Conservation (phyloP, 1,284 basidiomycete species). For the Ustilago xerochloae region DNA sequence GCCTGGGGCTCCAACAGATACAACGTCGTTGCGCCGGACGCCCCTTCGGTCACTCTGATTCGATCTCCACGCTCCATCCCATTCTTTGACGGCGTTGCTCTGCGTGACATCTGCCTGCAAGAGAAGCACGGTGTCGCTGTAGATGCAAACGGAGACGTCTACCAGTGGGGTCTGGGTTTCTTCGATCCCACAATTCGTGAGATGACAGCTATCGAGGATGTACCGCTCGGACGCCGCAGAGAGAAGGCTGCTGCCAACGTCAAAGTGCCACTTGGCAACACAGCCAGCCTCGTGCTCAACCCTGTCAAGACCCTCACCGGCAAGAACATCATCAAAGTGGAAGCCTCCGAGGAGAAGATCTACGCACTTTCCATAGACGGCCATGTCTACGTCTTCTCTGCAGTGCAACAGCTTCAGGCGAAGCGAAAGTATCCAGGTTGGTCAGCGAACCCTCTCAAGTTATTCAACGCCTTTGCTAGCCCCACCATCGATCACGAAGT, state of each 20-base stretch:
- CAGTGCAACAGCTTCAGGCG: slow-evolving; percentile 43
- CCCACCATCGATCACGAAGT: slow-evolving; percentile 54
- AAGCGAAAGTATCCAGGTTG: slow-evolving; percentile 36
- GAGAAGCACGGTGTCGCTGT: slow-evolving; percentile 65
- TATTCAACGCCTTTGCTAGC: slow-evolving; percentile 50
- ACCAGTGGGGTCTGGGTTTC: slow-evolving; percentile 68
- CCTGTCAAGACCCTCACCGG: slow-evolving; percentile 62
- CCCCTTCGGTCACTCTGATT: slow-evolving; percentile 45
- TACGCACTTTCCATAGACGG: slow-evolving; percentile 61
- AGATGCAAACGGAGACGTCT: slow-evolving; percentile 76
- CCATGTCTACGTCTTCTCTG: slow-evolving; percentile 64
- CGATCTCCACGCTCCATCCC: slow-evolving; percentile 57
- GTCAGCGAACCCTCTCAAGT: slow-evolving; percentile 47
- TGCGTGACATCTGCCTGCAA: slow-evolving; percentile 61
- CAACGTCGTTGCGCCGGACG: slow-evolving; percentile 63
- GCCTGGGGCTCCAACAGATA: slow-evolving; percentile 62
- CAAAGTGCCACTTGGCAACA: slow-evolving; percentile 34
- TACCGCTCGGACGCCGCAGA: slow-evolving; percentile 49
- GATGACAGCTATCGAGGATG: slow-evolving; percentile 48
- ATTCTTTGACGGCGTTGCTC: slow-evolving; percentile 62
- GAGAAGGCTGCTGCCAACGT: slow-evolving; percentile 50
- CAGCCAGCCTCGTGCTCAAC: slow-evolving; percentile 25
- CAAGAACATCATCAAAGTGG: slow-evolving; percentile 63
- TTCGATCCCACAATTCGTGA: slow-evolving; percentile 55
- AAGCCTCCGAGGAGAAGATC: slow-evolving; percentile 61